Evolutionary conservation across 2,329 filamentous ascomycete genomes (phyloP).

Genomic region (Sphaceloma murrayae): DNA sequence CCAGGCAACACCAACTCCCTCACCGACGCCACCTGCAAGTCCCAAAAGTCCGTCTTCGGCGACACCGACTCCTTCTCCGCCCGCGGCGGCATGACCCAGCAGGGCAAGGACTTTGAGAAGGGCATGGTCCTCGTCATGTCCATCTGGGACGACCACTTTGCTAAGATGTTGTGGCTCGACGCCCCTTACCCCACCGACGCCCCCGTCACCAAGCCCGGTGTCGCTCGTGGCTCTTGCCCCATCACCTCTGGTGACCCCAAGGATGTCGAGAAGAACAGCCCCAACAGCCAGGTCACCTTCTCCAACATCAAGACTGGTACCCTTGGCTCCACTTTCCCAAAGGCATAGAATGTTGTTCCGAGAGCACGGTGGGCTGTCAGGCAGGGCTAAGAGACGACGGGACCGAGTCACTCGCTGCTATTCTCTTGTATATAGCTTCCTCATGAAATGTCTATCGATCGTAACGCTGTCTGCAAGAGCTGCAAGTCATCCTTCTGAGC

Average conservation of each 20-base stretch:
- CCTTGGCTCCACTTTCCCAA: conserved; percentile 15
- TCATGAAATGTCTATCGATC: conserved; percentile 5
- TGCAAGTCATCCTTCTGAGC: too few species aligned
- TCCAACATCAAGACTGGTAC: conserved; percentile 25
- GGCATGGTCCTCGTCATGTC: conserved; percentile 53
- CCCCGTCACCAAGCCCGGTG: conserved; percentile 20
- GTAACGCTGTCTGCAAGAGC: too few species aligned
- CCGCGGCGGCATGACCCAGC: conserved; percentile 47
- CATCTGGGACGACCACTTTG: conserved; percentile 55
- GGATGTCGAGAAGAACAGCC: conserved; percentile 20
- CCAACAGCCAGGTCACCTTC: conserved; percentile 21
- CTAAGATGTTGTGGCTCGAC: conserved; percentile 69
- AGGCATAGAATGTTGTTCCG: conserved; percentile 1
- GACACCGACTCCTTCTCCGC: conserved; percentile 41
- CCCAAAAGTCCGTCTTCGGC: conserved; percentile 26
- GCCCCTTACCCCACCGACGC: conserved; percentile 23
- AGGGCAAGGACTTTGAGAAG: conserved; percentile 45
- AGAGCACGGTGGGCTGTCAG: too few species aligned
- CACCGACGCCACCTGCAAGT: conserved; percentile 48
- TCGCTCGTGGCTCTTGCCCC: conserved; percentile 22
- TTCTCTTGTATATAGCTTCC: conserved; percentile 14
- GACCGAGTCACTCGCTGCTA: conserved; percentile 3
- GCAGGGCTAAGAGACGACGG: too few species aligned
- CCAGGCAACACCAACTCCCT: conserved; percentile 41
- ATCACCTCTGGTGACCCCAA: conserved; percentile 20